Percentiles rank a stretch among this genome's conserved stretches.
These are phyloP conservation scores for Hura crepitans DNA, from an alignment of 441 rosid species.

Conservation along the genomic window DNA sequence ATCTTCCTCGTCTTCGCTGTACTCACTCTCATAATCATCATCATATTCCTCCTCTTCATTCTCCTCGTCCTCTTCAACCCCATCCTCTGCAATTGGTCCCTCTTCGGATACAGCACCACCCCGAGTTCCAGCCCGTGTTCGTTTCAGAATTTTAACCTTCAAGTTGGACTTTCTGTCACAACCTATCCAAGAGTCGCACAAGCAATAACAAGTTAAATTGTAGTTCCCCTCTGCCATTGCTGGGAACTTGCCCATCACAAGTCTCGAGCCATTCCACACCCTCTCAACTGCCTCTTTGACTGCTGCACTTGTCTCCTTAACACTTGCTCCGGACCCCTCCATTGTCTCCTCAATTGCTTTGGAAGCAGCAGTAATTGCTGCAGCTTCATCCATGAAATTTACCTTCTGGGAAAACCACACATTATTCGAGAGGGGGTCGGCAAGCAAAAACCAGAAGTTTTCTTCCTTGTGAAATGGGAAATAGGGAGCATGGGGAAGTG, in stretches of 20 bases:
- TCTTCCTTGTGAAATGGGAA: constrained; percentile 96
- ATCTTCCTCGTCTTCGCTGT: constrained; percentile 86
- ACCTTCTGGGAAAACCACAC: constrained; percentile 96
- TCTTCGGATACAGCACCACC: constrained; percentile 59
- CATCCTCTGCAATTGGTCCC: constrained; percentile 69
- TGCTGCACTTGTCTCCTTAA: constrained; percentile 61
- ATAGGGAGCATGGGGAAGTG: constrained; percentile 87
- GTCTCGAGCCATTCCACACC: constrained; percentile 75
- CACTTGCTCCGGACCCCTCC: constrained; percentile 86
- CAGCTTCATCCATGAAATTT: constrained; percentile 92
- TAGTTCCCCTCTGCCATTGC: constrained; percentile 83
- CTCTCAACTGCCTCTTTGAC: constrained; percentile 70
- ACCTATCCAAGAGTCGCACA: constrained; percentile 93
- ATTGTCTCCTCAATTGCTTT: constrained; percentile 82
- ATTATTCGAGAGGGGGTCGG: constrained; percentile 63
- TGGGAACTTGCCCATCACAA: constrained; percentile 85
- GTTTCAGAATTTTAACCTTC: constrained; percentile 75
- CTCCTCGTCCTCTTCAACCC: constrained; percentile 90
- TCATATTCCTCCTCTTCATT: constrained; percentile 78
- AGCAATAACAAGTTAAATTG: constrained; percentile 74
- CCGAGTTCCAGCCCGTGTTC: constrained; percentile 81
- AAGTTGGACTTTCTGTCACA: constrained; percentile 62
- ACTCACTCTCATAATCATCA: constrained; percentile 92
- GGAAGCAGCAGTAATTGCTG: constrained; percentile 70
- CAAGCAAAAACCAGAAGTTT: constrained; percentile 89